phyloP scores from a whole-genome alignment of 1,284 basidiomycete genomes.

The Apiotrichum veenhuisii region DNA sequence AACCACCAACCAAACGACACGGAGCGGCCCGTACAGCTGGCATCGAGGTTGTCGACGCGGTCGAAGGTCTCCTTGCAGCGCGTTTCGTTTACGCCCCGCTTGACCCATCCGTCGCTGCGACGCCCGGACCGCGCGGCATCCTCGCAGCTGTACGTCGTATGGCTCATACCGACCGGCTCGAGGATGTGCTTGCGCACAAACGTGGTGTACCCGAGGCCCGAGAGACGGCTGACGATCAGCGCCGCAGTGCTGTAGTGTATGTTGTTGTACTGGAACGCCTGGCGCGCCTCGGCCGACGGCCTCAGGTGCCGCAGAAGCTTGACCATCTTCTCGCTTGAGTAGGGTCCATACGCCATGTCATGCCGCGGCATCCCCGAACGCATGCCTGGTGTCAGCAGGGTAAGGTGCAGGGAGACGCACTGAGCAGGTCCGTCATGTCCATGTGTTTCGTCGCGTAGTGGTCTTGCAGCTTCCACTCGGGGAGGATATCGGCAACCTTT shows the following conservation, averaged over 20 bases:
- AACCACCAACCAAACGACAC: no score
- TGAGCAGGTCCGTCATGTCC: slow-evolving; percentile 48
- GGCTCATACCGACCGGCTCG: slow-evolving; percentile 31
- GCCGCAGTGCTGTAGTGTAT: slow-evolving; percentile 26
- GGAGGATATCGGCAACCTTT: slow-evolving; percentile 51
- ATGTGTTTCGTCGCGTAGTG: slow-evolving; percentile 45
- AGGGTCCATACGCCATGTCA: slow-evolving; percentile 11
- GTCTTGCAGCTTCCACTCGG: slow-evolving; percentile 50
- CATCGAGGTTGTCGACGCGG: not conserved
- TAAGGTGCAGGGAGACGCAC: slow-evolving; percentile 18
- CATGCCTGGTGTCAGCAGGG: slow-evolving; percentile 16
- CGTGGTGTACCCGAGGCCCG: slow-evolving; percentile 21
- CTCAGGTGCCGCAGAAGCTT: slow-evolving; percentile 23
- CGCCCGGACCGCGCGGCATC: slow-evolving; percentile 13
- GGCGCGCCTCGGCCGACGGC: slow-evolving; percentile 32
- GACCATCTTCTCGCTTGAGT: slow-evolving; percentile 9
- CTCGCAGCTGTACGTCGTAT: slow-evolving; percentile 23
- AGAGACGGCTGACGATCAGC: slow-evolving; percentile 27
- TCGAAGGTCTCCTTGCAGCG: slow-evolving; percentile 8
- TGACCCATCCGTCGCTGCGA: slow-evolving; percentile 20
- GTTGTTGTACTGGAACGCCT: slow-evolving; percentile 40
- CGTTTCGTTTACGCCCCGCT: slow-evolving; percentile 9
- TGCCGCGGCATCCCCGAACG: slow-evolving; percentile 34
- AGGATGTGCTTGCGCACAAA: slow-evolving; percentile 33
- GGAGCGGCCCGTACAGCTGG: not conserved